Conservation (phyloP, 305 asterid species). For the Fraxinus angustifolia region DNA sequence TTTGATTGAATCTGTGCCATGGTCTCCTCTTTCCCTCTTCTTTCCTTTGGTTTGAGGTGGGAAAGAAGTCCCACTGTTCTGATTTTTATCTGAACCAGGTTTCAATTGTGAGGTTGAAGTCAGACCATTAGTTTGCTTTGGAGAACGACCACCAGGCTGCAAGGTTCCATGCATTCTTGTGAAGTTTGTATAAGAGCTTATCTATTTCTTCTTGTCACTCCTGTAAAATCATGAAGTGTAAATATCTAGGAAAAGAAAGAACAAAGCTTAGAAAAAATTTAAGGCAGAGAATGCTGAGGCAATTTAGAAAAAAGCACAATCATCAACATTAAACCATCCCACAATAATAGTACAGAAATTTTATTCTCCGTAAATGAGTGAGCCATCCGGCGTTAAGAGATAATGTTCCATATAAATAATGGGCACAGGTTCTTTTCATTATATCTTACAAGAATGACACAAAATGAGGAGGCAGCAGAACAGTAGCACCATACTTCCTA, state of each 20-base stretch:
- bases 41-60: constrained; percentile 72
- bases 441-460: not conserved
- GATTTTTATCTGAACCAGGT: constrained; percentile 53
- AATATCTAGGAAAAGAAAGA: not conserved
- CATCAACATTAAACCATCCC: constrained; percentile 84
- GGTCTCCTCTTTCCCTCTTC: constrained; percentile 89
- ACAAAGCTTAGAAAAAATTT: constrained; percentile 29
- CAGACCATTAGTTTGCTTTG: constrained; percentile 59
- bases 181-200: constrained; percentile 52
- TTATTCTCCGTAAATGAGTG: not conserved
- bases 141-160: constrained; percentile 77
- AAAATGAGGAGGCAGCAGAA: not conserved
- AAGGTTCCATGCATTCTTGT: constrained; percentile 62
- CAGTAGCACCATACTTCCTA: not conserved
- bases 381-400: not conserved
- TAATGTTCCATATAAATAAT: not conserved
- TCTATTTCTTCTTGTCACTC: constrained; percentile 73
- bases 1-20: constrained; percentile 54
- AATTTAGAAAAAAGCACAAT: constrained; percentile 85
- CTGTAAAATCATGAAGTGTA: constrained; percentile 33
- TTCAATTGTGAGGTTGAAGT: constrained; percentile 57
- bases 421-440: not conserved
- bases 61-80: constrained; percentile 47
- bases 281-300: constrained; percentile 77
- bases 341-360: constrained; percentile 24